Evolutionary conservation across 2,329 filamentous ascomycete species (phyloP).

Genomic region (Monilinia fructigena): DNA sequence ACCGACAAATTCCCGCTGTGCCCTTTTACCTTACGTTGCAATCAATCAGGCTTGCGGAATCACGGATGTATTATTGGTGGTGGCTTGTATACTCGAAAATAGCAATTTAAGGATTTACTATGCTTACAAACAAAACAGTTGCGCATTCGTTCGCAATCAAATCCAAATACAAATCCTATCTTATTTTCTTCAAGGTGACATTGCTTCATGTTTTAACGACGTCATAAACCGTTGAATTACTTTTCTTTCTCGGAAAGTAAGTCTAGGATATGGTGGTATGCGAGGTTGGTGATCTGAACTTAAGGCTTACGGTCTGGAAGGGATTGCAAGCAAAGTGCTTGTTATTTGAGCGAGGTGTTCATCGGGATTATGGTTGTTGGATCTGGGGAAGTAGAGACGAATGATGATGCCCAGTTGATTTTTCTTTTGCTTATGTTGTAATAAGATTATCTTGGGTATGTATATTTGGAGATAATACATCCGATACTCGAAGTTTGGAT

Average conservation of each 20-base stretch:
- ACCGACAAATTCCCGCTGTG: conserved; percentile 2
- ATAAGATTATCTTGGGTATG: neutral
- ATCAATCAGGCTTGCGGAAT: neutral
- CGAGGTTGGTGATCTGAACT: conserved; percentile 10
- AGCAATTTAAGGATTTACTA: conserved; percentile 2
- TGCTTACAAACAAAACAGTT: neutral
- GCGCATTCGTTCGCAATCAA: conserved; percentile 2
- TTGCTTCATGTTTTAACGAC: neutral
- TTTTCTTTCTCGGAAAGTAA: neutral
- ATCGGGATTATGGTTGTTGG: neutral
- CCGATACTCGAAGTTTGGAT: neutral
- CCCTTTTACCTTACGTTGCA: conserved; percentile 1
- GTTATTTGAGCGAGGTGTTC: conserved; percentile 14
- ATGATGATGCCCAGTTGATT: neutral
- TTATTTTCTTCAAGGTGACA: neutral
- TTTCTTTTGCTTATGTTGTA: neutral
- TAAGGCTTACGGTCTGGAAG: neutral
- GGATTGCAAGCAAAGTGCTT: conserved; percentile 14
- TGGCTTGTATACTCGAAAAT: conserved; percentile 8
- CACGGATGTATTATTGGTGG: neutral
- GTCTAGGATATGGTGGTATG: conserved; percentile 9
- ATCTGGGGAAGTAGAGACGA: neutral
- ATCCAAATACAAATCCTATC: neutral
- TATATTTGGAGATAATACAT: neutral
- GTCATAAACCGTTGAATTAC: conserved; percentile 5